These are phyloP conservation scores for Backusella mclennaniae DNA, from an alignment of 192 early-diverging fungal genomes.

Conservation along the genomic window DNA sequence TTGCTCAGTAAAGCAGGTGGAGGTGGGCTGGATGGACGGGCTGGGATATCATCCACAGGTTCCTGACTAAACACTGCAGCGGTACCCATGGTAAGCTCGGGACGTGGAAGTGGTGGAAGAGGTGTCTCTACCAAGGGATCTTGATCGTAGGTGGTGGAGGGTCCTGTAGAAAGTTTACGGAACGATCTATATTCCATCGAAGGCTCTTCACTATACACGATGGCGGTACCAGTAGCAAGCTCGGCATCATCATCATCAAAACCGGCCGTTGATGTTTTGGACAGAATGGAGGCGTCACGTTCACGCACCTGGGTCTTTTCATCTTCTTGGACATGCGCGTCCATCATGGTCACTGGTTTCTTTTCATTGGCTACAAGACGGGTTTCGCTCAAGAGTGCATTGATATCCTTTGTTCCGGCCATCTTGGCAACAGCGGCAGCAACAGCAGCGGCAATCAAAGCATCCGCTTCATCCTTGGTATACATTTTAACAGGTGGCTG, in stretches of 20 bases:
- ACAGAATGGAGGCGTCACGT: neutral
- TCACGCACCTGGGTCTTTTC: neutral
- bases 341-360: neutral
- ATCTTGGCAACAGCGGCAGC: conserved; percentile 21
- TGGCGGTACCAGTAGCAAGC: neutral
- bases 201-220: neutral
- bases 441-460: conserved; percentile 25
- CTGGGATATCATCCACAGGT: neutral
- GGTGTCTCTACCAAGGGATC: neutral
- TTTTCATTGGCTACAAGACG: neutral
- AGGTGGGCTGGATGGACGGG: conserved; percentile 2
- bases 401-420: neutral
- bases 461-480: conserved; percentile 21
- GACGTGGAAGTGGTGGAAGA: neutral
- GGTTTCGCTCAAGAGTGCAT: neutral
- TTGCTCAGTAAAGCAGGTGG: neutral
- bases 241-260: neutral
- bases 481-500: neutral
- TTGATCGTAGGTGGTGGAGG: neutral
- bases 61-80: neutral
- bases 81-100: neutral
- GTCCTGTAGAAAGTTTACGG: neutral
- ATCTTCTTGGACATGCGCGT: neutral
- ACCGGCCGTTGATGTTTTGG: neutral
- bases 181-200: neutral